Evolutionary conservation across 495 filamentous ascomycete genomes (phyloP), one percentile per base, ranked within the genome.

Genomic region (Bacidia rubella): DNA sequence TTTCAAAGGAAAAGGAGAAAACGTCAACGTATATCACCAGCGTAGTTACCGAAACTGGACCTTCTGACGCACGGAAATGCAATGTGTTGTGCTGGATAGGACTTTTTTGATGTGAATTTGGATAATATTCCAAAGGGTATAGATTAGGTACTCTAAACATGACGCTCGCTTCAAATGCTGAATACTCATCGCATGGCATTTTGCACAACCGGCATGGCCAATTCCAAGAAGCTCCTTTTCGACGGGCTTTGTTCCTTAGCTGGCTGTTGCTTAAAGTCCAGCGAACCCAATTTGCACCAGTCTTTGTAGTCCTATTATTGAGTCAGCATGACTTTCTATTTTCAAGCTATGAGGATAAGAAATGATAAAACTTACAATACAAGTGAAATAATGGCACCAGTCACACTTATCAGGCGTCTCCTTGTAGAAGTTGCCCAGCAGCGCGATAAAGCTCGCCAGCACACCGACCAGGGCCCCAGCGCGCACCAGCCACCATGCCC

Each of bases 331-430:
- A 7, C 15, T 15, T 15, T 15, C 29, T 4, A 41, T 41, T 3
- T 29, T 39, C n/a, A n/a, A n/a, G 20, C 23, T 21, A 44, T 11
- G 32, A 55, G 29, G 56, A 49, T 40, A 21, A 43, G 25, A 20
- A 20, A 25, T n/a, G 1, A 35, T 21, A 7, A 15, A 25, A 85
- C 86, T 77, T 72, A 92, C 86, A 67, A 98, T 68, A 59, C 92
- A 98, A 65, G 83, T 92, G 59, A 98, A 62, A 61, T 90, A 88
- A 69, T 92, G 87, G 71, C 92, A 98, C 92, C 92, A 96, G 2
- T 65, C 69, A 64, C 92, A 98, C 53, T 69, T 72, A 11, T 74
- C 81, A 27, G 79, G 78, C 51, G 75, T 74, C 58, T 82, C 79
- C 53, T 76, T 80, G 67, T 96, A 97, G 64, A 98, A 98, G 67